Conservation (phyloP, 2,329 filamentous ascomycete species). For the Aureobasidium sp. region DNA sequence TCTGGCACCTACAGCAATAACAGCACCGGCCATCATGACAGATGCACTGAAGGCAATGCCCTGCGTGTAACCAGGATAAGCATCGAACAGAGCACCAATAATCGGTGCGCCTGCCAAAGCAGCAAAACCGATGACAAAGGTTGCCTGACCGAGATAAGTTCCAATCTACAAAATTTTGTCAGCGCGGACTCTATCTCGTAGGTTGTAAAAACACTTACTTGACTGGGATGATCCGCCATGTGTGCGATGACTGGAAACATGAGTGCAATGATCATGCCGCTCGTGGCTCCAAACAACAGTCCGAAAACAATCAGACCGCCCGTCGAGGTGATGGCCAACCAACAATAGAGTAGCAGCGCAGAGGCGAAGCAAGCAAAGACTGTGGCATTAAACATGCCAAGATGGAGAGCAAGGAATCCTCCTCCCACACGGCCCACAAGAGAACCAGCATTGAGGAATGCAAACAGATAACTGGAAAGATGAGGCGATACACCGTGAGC, state of each 20-base stretch:
- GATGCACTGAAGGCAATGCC: background rate
- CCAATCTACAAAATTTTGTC: background rate
- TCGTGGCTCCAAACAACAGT: constrained; percentile 5
- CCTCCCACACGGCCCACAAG: constrained; percentile 47
- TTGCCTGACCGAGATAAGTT: constrained; percentile 12
- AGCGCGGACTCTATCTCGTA: background rate
- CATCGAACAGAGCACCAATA: constrained; percentile 10
- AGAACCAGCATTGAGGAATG: constrained; percentile 57
- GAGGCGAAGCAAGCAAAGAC: constrained; percentile 33
- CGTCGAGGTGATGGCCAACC: constrained; percentile 9
- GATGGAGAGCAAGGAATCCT: constrained; percentile 39
- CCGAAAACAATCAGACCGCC: constrained; percentile 14
- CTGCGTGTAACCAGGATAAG: background rate
- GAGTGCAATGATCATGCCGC: constrained; percentile 6
- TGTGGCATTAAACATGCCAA: background rate
- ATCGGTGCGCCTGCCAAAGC: constrained; percentile 13
- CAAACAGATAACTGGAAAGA: constrained; percentile 56
- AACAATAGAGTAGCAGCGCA: constrained; percentile 12
- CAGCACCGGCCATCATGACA: background rate
- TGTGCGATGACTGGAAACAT: background rate
- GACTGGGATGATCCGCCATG: constrained; percentile 4
- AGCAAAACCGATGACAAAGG: constrained; percentile 5
- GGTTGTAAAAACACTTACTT: background rate
- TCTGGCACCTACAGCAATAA: background rate
- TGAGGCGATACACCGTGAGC: constrained; percentile 42